phyloP scores from a whole-genome alignment of 2,329 filamentous ascomycete species.

The Colletotrichum chrysophilum region DNA sequence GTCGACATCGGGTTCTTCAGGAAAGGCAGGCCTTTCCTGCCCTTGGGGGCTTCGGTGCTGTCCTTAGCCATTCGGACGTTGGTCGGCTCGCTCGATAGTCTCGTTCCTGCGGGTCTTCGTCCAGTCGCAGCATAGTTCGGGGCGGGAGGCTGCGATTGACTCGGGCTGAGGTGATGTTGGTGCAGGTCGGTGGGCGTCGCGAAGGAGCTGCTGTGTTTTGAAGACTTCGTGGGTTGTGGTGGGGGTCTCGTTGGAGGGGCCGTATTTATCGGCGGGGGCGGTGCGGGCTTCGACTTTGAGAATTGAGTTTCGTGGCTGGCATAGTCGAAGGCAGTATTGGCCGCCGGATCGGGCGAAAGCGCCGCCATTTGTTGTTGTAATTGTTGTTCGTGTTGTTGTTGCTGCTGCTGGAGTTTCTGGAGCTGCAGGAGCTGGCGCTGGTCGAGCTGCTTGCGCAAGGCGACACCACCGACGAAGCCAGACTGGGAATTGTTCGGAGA shows the following conservation, averaged over 20 bases:
- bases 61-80: constrained; percentile 31
- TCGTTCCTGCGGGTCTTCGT: constrained; percentile 48
- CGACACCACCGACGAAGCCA: constrained; percentile 61
- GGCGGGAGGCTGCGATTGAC: neutral
- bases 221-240: constrained; percentile 30
- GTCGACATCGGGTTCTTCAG: constrained; percentile 66
- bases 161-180: neutral
- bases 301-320: constrained; percentile 29
- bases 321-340: neutral
- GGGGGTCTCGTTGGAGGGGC: constrained; percentile 34
- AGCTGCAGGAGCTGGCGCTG: constrained; percentile 25
- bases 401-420: constrained; percentile 21
- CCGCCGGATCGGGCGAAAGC: constrained; percentile 5
- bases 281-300: constrained; percentile 35
- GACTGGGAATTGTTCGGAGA: constrained; percentile 42
- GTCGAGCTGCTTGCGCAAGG: constrained; percentile 51
- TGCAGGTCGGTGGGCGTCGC: constrained; percentile 56
- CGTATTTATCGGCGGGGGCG: constrained; percentile 38
- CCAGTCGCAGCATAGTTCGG: constrained; percentile 29
- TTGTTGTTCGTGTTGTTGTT: constrained; percentile 21
- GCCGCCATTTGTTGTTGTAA: constrained; percentile 12
- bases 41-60: constrained; percentile 46
- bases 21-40: constrained; percentile 61
- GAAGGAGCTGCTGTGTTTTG: constrained; percentile 47
- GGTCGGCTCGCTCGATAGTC: constrained; percentile 43